These are phyloP conservation scores for Verticillium zaregamsianum DNA, from an alignment of 2,329 filamentous ascomycete genomes.

Conservation along the genomic window DNA sequence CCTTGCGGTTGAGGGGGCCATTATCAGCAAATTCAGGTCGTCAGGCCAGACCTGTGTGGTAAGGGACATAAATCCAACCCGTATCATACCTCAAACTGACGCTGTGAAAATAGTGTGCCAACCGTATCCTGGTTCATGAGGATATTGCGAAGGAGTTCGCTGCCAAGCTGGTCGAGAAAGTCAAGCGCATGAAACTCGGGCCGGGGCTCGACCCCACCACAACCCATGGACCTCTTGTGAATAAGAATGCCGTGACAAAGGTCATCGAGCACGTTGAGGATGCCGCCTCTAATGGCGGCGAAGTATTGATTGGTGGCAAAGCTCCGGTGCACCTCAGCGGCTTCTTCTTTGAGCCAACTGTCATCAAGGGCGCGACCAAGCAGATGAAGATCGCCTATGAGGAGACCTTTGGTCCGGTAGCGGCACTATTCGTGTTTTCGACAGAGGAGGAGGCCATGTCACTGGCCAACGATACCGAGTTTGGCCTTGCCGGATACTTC, in stretches of 20 bases:
- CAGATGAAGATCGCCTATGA: conserved; percentile 64
- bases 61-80: not conserved
- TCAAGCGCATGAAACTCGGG: conserved; percentile 54
- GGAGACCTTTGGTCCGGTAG: conserved; percentile 70
- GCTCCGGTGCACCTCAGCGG: conserved; percentile 52
- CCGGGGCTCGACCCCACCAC: conserved; percentile 49
- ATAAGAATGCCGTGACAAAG: conserved; percentile 59
- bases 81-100: not conserved
- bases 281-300: conserved; percentile 57
- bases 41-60: conserved; percentile 68
- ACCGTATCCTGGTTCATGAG: conserved; percentile 56
- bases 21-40: conserved; percentile 67
- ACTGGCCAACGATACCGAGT: conserved; percentile 61
- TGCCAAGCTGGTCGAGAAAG: conserved; percentile 45
- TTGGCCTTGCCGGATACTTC: conserved; percentile 70
- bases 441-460: conserved; percentile 66
- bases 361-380: conserved; percentile 61
- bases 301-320: conserved; percentile 55
- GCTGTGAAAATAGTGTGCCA: conserved; percentile 35
- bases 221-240: conserved; percentile 60
- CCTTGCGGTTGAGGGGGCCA: conserved; percentile 59
- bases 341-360: conserved; percentile 69
- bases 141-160: conserved; percentile 56
- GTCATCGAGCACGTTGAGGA: conserved; percentile 60
- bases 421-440: conserved; percentile 64